phyloP scores from a whole-genome alignment of 345 rosid species.

The Boechera retrofracta region DNA sequence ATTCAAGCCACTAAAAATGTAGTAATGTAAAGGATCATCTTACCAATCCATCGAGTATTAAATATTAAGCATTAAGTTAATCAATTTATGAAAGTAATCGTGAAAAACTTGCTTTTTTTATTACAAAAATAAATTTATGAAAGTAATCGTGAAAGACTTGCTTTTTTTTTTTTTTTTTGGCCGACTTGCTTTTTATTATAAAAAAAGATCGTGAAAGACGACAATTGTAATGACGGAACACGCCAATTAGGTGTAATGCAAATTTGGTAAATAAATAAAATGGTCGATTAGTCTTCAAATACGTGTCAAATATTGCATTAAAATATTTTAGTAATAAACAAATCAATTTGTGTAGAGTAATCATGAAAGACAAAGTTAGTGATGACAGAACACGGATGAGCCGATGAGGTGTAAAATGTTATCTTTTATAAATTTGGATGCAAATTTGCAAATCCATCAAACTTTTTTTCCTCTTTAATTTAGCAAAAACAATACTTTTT shows the following conservation, averaged over 20 bases:
- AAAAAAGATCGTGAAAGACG: no score
- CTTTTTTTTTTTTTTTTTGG: no score
- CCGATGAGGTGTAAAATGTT: not conserved
- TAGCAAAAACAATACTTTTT: not conserved
- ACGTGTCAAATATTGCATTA: not conserved
- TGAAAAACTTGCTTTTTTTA: no score
- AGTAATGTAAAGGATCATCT: no score
- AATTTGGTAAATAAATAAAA: not conserved
- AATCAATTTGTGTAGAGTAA: not conserved
- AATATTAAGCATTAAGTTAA: no score
- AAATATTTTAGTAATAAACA: not conserved
- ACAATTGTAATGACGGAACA: not conserved
- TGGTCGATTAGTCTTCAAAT: not conserved
- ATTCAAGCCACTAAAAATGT: no score
- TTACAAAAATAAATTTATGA: no score
- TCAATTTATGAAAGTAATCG: no score
- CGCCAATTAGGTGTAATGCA: not conserved
- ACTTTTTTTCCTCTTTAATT: not conserved
- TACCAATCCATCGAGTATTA: no score
- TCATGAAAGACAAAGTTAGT: not conserved
- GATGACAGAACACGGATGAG: not conserved
- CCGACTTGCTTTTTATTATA: no score
- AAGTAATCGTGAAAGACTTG: no score
- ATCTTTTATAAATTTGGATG: constrained; percentile 12
- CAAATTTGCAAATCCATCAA: constrained; percentile 7